Percentiles rank a stretch among this genome's conserved stretches.
phyloP scores from a whole-genome alignment of 805 yeast genomes.

The Phaffomyces opuntiae region DNA sequence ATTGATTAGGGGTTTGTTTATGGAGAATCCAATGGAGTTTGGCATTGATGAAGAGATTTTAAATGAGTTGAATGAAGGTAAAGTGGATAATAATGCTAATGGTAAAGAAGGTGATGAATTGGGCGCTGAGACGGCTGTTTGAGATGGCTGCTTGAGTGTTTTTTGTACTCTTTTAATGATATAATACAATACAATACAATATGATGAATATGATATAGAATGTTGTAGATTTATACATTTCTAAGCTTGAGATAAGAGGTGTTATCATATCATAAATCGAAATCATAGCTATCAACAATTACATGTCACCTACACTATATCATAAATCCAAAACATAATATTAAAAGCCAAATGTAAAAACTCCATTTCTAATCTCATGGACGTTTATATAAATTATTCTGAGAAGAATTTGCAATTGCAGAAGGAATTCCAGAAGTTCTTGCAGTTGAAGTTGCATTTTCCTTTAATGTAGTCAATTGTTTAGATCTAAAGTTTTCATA shows the following conservation, averaged over 20 bases:
- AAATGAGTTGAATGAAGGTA: conserved; percentile 20
- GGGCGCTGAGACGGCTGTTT: neutral
- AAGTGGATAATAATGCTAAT: neutral
- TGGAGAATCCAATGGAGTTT: conserved; percentile 47
- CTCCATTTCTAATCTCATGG: conserved; percentile 5
- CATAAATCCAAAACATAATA: no score
- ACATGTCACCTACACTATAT: no score
- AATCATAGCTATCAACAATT: no score
- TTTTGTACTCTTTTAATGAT: no score
- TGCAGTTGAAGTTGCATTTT: conserved; percentile 50
- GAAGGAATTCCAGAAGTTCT: conserved; percentile 24
- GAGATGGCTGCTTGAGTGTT: neutral
- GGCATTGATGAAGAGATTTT: conserved; percentile 45
- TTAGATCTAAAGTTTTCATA: conserved; percentile 91
- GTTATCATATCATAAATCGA: no score
- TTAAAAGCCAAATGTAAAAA: no score
- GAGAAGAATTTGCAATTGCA: conserved; percentile 5
- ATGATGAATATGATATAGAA: no score
- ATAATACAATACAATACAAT: no score
- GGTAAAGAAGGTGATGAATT: neutral
- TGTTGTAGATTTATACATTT: no score
- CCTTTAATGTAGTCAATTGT: conserved; percentile 90
- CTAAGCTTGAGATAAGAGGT: no score
- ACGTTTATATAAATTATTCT: conserved; percentile 18
- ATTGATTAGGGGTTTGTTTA: conserved; percentile 44